These are phyloP conservation scores for Rhizophora apiculata DNA, from an alignment of 345 rosid genomes.

Conservation along the genomic window DNA sequence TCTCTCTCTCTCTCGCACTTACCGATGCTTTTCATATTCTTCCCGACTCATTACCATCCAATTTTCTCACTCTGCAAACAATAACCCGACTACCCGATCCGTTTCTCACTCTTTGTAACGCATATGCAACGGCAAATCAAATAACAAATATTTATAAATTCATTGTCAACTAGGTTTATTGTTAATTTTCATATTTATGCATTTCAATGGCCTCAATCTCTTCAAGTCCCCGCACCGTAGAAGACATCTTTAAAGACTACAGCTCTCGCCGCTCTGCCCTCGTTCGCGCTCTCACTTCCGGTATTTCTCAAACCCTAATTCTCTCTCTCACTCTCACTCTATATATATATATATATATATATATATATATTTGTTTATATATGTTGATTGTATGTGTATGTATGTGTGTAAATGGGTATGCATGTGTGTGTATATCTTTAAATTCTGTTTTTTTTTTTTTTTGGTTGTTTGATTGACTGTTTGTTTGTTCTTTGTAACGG, in stretches of 20 bases:
- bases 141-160: too few relatives aligned
- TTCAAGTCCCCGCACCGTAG: constrained; percentile 8
- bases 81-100: too few relatives aligned
- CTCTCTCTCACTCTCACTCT: background rate
- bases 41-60: too few relatives aligned
- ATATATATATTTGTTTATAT: too few relatives aligned
- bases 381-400: too few relatives aligned
- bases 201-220: constrained; percentile 15
- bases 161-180: background rate
- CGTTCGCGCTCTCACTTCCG: constrained; percentile 86
- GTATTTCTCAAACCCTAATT: constrained; percentile 27
- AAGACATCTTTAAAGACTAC: constrained; percentile 11
- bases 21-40: too few relatives aligned
- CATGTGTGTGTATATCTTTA: background rate
- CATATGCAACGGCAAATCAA: too few relatives aligned
- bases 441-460: background rate
- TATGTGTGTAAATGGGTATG: background rate
- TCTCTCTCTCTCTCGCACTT: too few relatives aligned
- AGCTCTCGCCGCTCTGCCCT: constrained; percentile 47
- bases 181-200: background rate
- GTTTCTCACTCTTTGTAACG: too few relatives aligned
- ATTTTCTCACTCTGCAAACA: too few relatives aligned
- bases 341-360: background rate
- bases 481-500: background rate
- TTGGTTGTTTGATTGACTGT: background rate